Percentiles rank a stretch among this genome's conserved stretches.
These are phyloP conservation scores for Pseudogymnoascus sp. DNA, from an alignment of 2,329 filamentous ascomycete species.

Conservation along the genomic window DNA sequence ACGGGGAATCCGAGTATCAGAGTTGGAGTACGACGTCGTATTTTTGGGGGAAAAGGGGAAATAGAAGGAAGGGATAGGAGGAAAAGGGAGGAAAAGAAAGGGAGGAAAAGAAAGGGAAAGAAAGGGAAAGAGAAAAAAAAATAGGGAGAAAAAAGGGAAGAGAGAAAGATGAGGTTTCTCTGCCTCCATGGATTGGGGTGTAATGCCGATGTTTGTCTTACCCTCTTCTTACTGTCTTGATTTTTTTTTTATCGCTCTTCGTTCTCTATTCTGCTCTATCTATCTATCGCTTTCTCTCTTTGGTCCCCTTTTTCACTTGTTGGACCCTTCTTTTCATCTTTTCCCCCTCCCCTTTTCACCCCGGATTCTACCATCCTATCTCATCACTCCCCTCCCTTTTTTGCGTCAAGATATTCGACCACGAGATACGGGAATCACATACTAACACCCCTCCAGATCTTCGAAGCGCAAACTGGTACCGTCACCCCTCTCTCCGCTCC, in stretches of 20 bases:
- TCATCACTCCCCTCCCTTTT: neutral
- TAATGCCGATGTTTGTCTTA: slow-evolving; percentile 40
- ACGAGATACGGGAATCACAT: neutral
- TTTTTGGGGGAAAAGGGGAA: too few relatives aligned
- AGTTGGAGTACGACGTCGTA: too few relatives aligned
- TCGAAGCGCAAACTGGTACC: slow-evolving; percentile 43
- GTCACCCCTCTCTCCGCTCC: neutral
- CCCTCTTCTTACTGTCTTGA: slow-evolving; percentile 12
- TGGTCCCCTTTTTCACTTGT: too few relatives aligned
- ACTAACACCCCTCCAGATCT: slow-evolving; percentile 34
- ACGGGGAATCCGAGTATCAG: too few relatives aligned
- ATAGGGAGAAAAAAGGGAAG: slow-evolving; percentile 11
- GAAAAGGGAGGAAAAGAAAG: slow-evolving; percentile 9
- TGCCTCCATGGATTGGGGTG: slow-evolving; percentile 50
- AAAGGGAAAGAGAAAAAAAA: slow-evolving; percentile 11
- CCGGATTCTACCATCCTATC: neutral
- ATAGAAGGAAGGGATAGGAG: too few relatives aligned
- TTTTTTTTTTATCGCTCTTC: neutral
- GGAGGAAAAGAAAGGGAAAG: slow-evolving; percentile 9
- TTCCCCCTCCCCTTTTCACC: neutral
- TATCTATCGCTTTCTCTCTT: too few relatives aligned
- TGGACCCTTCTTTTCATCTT: neutral
- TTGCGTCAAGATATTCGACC: neutral
- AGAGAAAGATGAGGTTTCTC: slow-evolving; percentile 42
- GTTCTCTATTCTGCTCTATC: neutral